Evolutionary conservation across 352 stramenopile species (phyloP).

Genomic region (Phytopythium kandeliae): DNA sequence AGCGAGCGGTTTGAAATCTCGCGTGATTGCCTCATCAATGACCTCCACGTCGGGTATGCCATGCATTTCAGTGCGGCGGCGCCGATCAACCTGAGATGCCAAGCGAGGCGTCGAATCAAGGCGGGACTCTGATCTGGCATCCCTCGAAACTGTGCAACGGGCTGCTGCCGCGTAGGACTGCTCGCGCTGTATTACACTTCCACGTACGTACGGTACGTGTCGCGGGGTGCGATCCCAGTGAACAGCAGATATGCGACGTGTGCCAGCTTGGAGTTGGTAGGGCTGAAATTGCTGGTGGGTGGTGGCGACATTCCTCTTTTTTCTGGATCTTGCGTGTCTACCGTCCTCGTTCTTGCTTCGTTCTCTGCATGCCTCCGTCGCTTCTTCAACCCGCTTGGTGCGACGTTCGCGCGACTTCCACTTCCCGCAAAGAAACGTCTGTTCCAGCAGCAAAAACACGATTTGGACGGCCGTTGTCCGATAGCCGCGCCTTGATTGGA

Average conservation of each 20-base stretch:
- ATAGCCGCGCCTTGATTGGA: not conserved
- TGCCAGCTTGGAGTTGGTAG: too few species aligned
- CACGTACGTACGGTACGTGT: too few species aligned
- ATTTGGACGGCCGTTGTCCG: conserved; percentile 1
- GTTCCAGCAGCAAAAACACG: conserved; percentile 2
- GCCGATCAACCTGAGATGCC: not conserved
- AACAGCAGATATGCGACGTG: too few species aligned
- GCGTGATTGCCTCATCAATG: not conserved
- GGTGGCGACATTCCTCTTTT: too few species aligned
- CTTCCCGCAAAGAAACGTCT: not conserved
- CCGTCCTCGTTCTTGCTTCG: conserved; percentile 1
- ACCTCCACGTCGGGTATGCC: too few species aligned
- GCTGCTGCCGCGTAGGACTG: too few species aligned
- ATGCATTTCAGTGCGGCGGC: too few species aligned
- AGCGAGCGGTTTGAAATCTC: not conserved
- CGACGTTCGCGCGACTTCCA: conserved; percentile 2
- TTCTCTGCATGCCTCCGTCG: not conserved
- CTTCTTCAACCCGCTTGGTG: conserved; percentile 3
- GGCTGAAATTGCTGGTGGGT: too few species aligned
- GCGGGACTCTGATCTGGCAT: too few species aligned
- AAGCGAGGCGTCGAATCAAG: not conserved
- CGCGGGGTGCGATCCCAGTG: too few species aligned
- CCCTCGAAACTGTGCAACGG: too few species aligned
- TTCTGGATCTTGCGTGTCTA: conserved; percentile 5
- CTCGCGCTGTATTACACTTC: too few species aligned